Evolutionary conservation across 306 rosid species (phyloP), one percentile per base, ranked within the genome.

Genomic region (Hippophae tibetana): DNA sequence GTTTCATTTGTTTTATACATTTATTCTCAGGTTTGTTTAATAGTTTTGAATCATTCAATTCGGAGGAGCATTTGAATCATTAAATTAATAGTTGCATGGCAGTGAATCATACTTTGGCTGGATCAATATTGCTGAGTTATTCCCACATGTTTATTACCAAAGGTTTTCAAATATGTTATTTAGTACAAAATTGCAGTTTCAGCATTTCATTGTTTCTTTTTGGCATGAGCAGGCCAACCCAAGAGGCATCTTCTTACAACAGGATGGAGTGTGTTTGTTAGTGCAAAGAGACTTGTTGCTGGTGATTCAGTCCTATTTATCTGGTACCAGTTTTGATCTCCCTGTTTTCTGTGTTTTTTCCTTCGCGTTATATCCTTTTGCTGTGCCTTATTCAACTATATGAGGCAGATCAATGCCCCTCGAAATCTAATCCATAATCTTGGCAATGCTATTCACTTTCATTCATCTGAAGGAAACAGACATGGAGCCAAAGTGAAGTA

Each of bases 161-260:
- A 31, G 7, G 52, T 52, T 12, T 45, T 27, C 9, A 4, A 8
- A 23, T 6, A 4, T 51, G 25, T 7, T 13, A 31, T 51, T 49
- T 64, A 53, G 14, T 58, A 38, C 18, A 9, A 25, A 5, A 52
- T 26, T 43, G 72, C 42, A 63, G 47, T 23, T 27, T 43, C 68
- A 47, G 61, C 53, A 72, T 69, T 60, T 13, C 26, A 40, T 50
- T 43, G 6, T 41, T 53, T 59, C 31, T 42, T 18, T 56, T 43
- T 49, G 50, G 46, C 42, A 11, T 57, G 52, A 67, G 44, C 77
- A 84, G 92, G 92, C 68, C 92, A 84, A 67, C 92, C 92, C 54
- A 84, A 84, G 73, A 81, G 92, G 67, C 92, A 84, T 76, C 87
- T 84, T 67, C 92, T 84, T 14, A 84, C 87, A 53, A 84, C 90